Evolutionary conservation across 23 red algal genomes (phyloP), one percentile per base, ranked within the genome.

Genomic region (Porphyridium purpureum): DNA sequence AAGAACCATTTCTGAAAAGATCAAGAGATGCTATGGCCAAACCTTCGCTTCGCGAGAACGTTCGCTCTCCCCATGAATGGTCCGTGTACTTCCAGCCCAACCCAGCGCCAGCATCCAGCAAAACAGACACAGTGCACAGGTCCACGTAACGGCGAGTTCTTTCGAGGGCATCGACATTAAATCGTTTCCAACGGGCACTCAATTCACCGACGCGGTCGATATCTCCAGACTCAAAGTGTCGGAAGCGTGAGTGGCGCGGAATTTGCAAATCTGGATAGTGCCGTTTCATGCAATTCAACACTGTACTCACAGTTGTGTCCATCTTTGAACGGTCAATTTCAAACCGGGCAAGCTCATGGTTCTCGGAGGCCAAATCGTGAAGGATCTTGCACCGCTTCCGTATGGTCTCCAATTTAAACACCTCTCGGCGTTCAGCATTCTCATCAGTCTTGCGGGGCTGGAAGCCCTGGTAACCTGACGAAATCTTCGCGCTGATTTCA

Each of bases 401-500:
- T 11, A 44, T 17, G 17, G 11, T 11, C 17, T 44, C 38, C 38
- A 44, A 44, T 11, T 11, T 44, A 17, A 44, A 44, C 11, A 44
- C 11, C 38, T 44, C 38, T 17, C 38, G 38, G 11, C 38, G 38
- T 11, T 44, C 17, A 11, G 11, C 17, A 44, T 44, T 17, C 17
- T 44, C 38, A 11, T 44, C 38, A 11, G 38, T 44, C 38, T 44
- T 11, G 11, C 38, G 38, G 11, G 38, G 38, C 17, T 44, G 38
- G 17, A 44, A 44, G 38, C 17, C 17, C 11, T 44, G 11, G 38
- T 44, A 44, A 11, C 38, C 38, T 11, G 38, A 44, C 11, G 38
- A 44, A 17, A 44, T 44, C 38, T 44, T 44, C 38, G 38, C 38
- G 38, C 11, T 11, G 38, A 44, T 44, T 17, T 44, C 38, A 44